A percentile compares a stretch with the other conserved stretches of the same genome.
These are phyloP conservation scores for Waltiozyma solani DNA, from an alignment of 1,139 yeast genomes.

Conservation along the genomic window DNA sequence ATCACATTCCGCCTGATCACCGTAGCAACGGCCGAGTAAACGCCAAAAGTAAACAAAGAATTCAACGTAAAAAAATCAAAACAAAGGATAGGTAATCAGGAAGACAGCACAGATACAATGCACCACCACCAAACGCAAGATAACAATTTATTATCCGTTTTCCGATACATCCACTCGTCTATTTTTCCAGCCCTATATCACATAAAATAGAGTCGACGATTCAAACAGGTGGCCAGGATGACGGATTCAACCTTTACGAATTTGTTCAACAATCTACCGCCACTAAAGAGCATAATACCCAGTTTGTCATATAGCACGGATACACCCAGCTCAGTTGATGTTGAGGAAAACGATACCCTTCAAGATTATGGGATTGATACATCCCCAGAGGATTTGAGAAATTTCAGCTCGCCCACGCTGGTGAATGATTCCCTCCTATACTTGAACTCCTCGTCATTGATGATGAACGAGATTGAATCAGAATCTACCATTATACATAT, in stretches of 20 bases:
- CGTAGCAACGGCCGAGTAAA: no score
- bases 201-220: no score
- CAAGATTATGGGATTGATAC: slow-evolving; percentile 19
- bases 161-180: no score
- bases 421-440: slow-evolving; percentile 9
- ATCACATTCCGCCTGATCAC: no score
- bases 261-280: background rate
- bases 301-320: background rate
- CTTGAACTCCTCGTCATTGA: background rate
- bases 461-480: slow-evolving; percentile 2
- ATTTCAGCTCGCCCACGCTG: slow-evolving; percentile 17
- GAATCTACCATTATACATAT: slow-evolving; percentile 2
- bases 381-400: slow-evolving; percentile 4
- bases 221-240: background rate
- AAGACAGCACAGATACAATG: no score
- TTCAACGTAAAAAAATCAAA: no score
- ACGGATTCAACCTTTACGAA: background rate
- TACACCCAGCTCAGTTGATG: background rate
- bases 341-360: slow-evolving; percentile 4
- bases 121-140: no score
- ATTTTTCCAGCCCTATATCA: no score
- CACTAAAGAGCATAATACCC: background rate
- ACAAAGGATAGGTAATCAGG: no score
- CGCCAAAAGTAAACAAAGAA: no score
- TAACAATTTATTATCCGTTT: no score